phyloP scores from a whole-genome alignment of 805 yeast genomes.

The Jamesozyma gamospora region DNA sequence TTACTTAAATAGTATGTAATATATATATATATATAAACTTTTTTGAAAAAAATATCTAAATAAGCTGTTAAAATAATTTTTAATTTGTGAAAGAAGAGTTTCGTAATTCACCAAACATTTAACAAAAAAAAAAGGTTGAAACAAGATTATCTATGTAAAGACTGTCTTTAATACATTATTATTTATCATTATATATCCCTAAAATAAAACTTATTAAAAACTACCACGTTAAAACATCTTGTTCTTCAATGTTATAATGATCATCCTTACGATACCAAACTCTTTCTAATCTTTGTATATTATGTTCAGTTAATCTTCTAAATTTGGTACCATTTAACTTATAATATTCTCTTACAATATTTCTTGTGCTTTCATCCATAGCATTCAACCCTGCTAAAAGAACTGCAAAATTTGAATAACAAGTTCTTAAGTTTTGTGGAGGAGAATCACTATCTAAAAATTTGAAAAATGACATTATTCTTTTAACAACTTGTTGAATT shows the following conservation, averaged over 20 bases:
- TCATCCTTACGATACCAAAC: constrained; percentile 28
- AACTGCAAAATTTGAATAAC: constrained; percentile 31
- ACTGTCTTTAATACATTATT: not conserved
- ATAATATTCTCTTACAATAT: constrained; percentile 25
- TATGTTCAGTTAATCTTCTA: constrained; percentile 28
- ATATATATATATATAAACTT: too few species aligned
- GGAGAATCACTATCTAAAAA: constrained; percentile 28
- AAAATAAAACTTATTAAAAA: too few species aligned
- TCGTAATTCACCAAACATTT: too few species aligned
- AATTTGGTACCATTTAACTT: constrained; percentile 24
- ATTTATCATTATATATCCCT: not conserved
- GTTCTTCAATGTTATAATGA: constrained; percentile 25
- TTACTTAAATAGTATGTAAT: too few species aligned
- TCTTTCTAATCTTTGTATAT: constrained; percentile 25
- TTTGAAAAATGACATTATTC: constrained; percentile 26
- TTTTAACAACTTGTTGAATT: constrained; percentile 27
- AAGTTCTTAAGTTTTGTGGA: constrained; percentile 29
- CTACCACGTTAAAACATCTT: constrained; percentile 29
- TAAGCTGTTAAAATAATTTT: too few species aligned
- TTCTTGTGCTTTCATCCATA: constrained; percentile 26
- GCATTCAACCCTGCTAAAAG: constrained; percentile 30
- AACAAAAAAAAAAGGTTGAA: too few species aligned
- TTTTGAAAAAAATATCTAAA: too few species aligned
- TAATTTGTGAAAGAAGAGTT: too few species aligned
- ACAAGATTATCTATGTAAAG: not conserved